Conservation (phyloP, 1,284 basidiomycete genomes). For the Boletellus deceptivus region DNA sequence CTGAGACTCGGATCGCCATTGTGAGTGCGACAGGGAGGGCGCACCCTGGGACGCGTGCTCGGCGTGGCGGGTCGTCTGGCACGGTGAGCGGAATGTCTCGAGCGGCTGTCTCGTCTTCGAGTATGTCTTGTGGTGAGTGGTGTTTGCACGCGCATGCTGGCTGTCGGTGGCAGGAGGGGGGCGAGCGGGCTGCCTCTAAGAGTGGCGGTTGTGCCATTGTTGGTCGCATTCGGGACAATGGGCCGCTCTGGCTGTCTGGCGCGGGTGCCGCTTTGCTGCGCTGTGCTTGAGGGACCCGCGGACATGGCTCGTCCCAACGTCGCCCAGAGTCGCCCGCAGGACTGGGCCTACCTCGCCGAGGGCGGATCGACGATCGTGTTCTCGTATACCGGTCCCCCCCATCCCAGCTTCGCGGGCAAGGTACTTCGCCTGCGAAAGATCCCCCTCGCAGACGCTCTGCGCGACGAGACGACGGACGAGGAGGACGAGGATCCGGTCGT, state of each 20-base stretch:
- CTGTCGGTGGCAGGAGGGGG: neutral
- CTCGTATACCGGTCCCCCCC: slow-evolving; percentile 62
- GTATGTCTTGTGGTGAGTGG: slow-evolving; percentile 5
- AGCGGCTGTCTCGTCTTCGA: slow-evolving; percentile 2
- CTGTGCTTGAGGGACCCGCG: too few species aligned
- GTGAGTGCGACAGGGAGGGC: neutral
- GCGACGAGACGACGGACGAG: slow-evolving; percentile 1
- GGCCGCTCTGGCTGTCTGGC: too few species aligned
- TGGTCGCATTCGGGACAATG: slow-evolving; percentile 12
- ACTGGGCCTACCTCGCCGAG: slow-evolving; percentile 87
- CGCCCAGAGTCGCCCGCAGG: slow-evolving; percentile 44
- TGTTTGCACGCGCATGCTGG: slow-evolving; percentile 18
- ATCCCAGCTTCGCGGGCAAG: slow-evolving; percentile 53
- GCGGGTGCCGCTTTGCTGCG: neutral
- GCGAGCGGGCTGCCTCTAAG: neutral
- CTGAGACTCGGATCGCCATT: neutral
- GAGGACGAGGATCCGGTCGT: slow-evolving; percentile 62
- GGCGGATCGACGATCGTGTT: slow-evolving; percentile 90
- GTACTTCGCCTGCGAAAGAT: slow-evolving; percentile 76
- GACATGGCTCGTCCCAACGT: slow-evolving; percentile 19
- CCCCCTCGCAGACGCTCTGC: slow-evolving; percentile 3
- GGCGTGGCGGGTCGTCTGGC: neutral
- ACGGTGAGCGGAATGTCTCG: slow-evolving; percentile 9
- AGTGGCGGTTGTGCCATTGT: slow-evolving; percentile 15
- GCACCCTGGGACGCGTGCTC: slow-evolving; percentile 5